Percentiles rank a stretch among this genome's conserved stretches.
Evolutionary conservation across 2,329 filamentous ascomycete genomes (phyloP).

Genomic region (Fusarium pilosicola): DNA sequence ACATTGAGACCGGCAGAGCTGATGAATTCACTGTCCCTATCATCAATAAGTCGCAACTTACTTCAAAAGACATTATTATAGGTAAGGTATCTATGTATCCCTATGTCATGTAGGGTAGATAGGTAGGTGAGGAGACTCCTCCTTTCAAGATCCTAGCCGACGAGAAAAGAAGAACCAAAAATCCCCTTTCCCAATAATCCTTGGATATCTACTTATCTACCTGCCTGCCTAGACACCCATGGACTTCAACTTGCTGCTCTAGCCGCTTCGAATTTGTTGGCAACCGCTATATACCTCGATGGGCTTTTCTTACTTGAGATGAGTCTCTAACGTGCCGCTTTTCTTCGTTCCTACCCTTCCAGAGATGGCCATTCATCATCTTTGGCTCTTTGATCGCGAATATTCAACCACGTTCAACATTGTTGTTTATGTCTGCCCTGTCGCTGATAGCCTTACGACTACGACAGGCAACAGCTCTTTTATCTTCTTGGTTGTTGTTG

Average conservation of each 20-base stretch:
- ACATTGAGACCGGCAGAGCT: not conserved
- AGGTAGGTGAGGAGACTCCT: not conserved
- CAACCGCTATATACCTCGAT: not conserved
- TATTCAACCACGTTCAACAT: constrained; percentile 3
- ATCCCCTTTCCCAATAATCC: not conserved
- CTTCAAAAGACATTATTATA: not conserved
- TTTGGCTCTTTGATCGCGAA: not conserved
- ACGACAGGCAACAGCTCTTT: constrained; percentile 33
- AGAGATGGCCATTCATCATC: constrained; percentile 1
- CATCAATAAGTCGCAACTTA: constrained; percentile 1
- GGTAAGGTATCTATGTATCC: not conserved
- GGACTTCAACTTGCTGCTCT: not conserved
- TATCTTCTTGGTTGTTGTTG: constrained; percentile 9
- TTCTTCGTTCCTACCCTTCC: not conserved
- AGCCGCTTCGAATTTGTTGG: not conserved
- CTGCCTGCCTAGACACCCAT: not conserved
- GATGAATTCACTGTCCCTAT: not conserved
- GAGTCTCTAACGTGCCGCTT: not conserved
- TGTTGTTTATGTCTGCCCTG: constrained; percentile 5
- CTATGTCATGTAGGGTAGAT: not conserved
- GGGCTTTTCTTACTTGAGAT: not conserved
- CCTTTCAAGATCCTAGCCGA: not conserved
- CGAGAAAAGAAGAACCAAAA: not conserved
- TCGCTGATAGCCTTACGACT: constrained; percentile 20
- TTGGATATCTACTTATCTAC: not conserved